phyloP scores from a whole-genome alignment of 192 early-diverging fungal species.

The Pilobolus umbonatus region DNA sequence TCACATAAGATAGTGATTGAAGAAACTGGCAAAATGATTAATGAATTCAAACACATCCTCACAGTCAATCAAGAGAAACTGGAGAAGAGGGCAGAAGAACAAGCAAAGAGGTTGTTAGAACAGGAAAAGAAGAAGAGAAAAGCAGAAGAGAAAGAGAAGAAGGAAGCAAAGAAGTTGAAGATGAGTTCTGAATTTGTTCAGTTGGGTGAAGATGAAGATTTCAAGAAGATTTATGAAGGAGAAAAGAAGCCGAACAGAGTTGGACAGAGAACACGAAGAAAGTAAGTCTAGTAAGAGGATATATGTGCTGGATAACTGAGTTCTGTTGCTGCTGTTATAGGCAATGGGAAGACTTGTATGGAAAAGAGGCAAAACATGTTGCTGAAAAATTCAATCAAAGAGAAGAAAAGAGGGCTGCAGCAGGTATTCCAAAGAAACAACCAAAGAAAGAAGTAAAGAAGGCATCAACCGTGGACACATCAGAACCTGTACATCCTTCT shows the following conservation, averaged over 20 bases:
- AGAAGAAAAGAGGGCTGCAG: constrained; percentile 1
- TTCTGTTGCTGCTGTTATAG: constrained; percentile 1
- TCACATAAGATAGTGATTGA: constrained; percentile 5
- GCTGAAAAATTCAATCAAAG: constrained; percentile 3
- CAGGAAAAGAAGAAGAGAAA: constrained; percentile 7
- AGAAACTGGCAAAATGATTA: constrained; percentile 13
- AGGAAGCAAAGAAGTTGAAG: neutral
- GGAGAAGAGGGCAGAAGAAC: neutral
- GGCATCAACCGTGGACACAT: neutral
- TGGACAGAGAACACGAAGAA: constrained; percentile 29
- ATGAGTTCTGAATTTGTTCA: constrained; percentile 11
- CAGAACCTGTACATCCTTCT: constrained; percentile 27
- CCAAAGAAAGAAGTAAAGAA: neutral
- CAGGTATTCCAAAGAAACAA: constrained; percentile 12
- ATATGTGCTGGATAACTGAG: neutral
- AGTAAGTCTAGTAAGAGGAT: constrained; percentile 18
- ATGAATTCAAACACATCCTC: constrained; percentile 5
- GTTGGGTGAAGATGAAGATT: constrained; percentile 22
- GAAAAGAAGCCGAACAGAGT: constrained; percentile 26
- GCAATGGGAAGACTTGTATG: constrained; percentile 32
- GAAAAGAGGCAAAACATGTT: constrained; percentile 31
- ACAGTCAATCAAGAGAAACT: constrained; percentile 3
- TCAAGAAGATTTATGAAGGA: constrained; percentile 33
- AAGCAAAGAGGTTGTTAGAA: neutral
- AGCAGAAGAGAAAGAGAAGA: neutral